These are phyloP conservation scores for Glarea lozoyensis DNA, from an alignment of 495 filamentous ascomycete genomes.

Conservation along the genomic window DNA sequence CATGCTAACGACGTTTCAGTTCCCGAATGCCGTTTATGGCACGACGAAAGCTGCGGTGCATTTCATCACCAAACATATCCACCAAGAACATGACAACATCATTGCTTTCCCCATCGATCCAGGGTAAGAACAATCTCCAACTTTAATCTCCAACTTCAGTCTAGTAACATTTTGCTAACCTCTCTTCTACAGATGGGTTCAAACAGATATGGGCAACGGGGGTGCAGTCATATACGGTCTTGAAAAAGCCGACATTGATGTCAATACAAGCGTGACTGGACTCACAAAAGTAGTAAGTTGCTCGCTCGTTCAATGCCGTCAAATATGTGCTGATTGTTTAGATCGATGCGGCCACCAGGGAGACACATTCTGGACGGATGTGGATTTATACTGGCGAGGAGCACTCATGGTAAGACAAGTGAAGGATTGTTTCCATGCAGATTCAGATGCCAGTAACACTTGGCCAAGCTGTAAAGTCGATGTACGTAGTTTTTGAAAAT, in stretches of 20 bases:
- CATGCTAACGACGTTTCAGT: too few species aligned
- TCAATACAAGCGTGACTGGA: conserved; percentile 13
- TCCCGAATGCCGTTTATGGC: conserved; percentile 27
- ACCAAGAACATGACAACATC: conserved; percentile 25
- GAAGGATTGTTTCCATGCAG: too few species aligned
- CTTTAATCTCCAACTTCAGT: too few species aligned
- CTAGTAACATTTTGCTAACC: too few species aligned
- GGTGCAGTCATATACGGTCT: conserved; percentile 2
- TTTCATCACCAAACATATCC: conserved; percentile 27
- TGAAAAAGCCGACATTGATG: conserved; percentile 2
- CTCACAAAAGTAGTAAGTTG: conserved; percentile 5
- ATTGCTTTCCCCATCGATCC: conserved; percentile 26
- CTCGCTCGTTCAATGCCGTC: background rate
- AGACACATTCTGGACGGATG: too few species aligned
- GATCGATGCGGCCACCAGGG: conserved; percentile 13
- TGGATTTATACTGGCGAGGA: too few species aligned
- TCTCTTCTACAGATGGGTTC: too few species aligned
- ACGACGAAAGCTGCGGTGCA: conserved; percentile 29
- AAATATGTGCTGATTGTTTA: background rate
- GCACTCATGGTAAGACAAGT: too few species aligned
- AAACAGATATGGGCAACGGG: conserved; percentile 2
- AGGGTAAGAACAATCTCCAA: too few species aligned
- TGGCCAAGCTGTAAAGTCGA: too few species aligned
- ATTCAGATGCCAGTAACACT: too few species aligned
- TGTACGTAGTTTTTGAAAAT: too few species aligned